Evolutionary conservation across 176 grass and related monocot genomes (phyloP).

Genomic region (Phragmites australis): DNA sequence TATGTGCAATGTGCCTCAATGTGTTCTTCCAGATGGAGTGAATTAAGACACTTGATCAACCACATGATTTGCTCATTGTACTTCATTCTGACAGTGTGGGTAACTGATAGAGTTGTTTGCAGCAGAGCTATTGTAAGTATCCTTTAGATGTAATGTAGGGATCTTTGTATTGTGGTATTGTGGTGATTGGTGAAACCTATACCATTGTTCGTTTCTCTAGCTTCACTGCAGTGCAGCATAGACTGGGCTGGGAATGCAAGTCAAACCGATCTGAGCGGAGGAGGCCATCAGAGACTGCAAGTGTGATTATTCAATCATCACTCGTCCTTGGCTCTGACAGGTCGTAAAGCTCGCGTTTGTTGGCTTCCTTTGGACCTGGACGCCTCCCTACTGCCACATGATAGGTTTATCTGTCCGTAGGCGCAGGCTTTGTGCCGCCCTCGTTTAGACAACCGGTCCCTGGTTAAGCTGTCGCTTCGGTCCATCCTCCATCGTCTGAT

Average conservation of each 20-base stretch:
- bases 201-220: background rate
- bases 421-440: background rate
- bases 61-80: background rate
- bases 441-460: constrained; percentile 9
- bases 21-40: background rate
- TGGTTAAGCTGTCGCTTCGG: constrained; percentile 19
- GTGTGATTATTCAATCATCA: background rate
- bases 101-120: background rate
- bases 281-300: background rate
- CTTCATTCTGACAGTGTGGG: background rate
- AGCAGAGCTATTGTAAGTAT: too few relatives aligned
- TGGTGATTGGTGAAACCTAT: background rate
- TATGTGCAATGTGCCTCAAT: background rate
- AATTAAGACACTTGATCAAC: background rate
- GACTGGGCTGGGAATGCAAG: background rate
- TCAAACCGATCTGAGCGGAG: background rate
- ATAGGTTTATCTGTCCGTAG: background rate
- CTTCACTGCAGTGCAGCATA: background rate
- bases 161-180: background rate
- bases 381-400: background rate
- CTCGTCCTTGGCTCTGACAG: background rate
- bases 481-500: background rate
- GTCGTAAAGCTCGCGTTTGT: background rate
- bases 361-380: background rate
- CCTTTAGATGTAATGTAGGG: too few relatives aligned